Base-by-base conservation (phyloP, 768 basidiomycete genomes). In the Naganishia randhawae region DNA sequence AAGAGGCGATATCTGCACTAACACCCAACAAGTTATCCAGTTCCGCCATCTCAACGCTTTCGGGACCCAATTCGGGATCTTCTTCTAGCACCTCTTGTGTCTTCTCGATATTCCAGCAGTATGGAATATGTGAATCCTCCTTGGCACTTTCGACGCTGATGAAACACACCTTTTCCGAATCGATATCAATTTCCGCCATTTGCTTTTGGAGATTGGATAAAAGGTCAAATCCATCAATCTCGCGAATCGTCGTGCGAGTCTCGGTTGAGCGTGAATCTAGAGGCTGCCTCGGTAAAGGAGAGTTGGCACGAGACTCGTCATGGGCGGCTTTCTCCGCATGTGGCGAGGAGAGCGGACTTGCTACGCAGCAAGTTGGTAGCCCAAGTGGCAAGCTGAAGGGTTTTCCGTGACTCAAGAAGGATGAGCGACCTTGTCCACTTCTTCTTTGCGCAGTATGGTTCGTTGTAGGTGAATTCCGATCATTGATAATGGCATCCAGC, bases 11-110 rank as follows among this genome's bases (percentile, higher is more conserved):
- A 48, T 13, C 45, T 48, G 45, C n/a, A 33, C 37, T 41, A 22
- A 16, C 27, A 29, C 51, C 69, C 55, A 65, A 63, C 6, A 66
- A 35, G 16, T 48, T 50, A 45, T 70, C 69, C 37, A 70, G 29
- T 27, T 70, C 69, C 1, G 50, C 42, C 29, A 70, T n/a, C 11
- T 48, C 65, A 35, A 66, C 69, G 48, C 65, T 66, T 31, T 67
- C 69, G n/a, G 69, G 69, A 33, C 69, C 65, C 2, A 63, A 48
- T 8, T 63, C n/a, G 4, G 25, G 32, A 39, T 13, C 17, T 8
- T 35, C 35, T 22, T 61, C 39, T 16, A 8, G 3, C 11, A 29
- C 9, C 19, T 25, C 29, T 25, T 25, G 39, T 22, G 8, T 14
- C 8, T 27, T 39, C 25, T 29, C 33, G 31, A 33, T 10, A 19